Evolutionary conservation across 2,329 filamentous ascomycete genomes (phyloP), one percentile per base, ranked within the genome.

Genomic region (Fusarium veterinarium): DNA sequence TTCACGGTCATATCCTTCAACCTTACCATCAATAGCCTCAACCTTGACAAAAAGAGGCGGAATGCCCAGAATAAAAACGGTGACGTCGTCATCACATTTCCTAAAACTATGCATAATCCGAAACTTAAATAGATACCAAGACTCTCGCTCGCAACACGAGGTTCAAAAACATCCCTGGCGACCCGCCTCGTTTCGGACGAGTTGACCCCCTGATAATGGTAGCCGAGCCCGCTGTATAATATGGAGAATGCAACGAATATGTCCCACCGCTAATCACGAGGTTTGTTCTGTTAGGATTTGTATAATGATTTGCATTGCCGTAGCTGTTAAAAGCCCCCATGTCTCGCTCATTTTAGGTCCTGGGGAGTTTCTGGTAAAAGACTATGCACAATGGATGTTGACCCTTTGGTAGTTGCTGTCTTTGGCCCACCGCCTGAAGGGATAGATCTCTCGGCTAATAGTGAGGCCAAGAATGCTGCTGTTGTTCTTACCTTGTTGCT

Each of bases 111-210:
- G 41, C 17, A 57, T 37, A 33, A 57, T 48, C 55, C 41, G 55
- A 57, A 57, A 57, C 30, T 57, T n/a, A 37, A 49, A 37, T 48
- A 11, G 35, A 19, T 20, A 35, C 31, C 31, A 30, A 49, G 41
- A n/a, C 55, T n/a, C 38, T 20, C 30, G 30, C 19, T 51, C 48
- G 30, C 41, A 49, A 37, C 41, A 37, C 60, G 42, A 28, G 61
- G 37, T 44, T 40, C 44, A 16, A 23, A 35, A 40, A n/a, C 60
- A 49, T 28, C 61, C 61, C 37, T 51, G 61, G 13, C 5, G 38
- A 28, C 64, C 61, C 51, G 51, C 64, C 25, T 17, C 48, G 64
- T 66, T 66, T 66, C 61, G 38, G 38, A 46, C 55, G n/a, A 25
- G 64, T 56, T 35, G 30, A 33, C 48, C 53, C 51, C 45, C 61